Evolutionary conservation across 352 stramenopile species (phyloP).

Genomic region (Phytophthora idaei): DNA sequence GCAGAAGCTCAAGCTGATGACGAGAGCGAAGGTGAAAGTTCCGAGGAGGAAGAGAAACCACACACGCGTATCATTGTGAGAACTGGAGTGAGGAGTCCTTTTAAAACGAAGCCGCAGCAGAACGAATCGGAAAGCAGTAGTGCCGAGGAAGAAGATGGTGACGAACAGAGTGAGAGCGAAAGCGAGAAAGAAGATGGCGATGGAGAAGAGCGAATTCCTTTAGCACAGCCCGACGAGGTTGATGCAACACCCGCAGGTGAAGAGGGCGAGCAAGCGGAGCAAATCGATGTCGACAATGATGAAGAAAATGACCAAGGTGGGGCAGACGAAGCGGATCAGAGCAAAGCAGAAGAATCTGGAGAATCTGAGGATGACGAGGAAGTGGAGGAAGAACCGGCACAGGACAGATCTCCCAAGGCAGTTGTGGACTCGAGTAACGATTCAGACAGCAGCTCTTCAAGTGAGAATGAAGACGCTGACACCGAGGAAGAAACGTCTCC

Average conservation of each 20-base stretch:
- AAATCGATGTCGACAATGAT: constrained; percentile 9
- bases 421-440: constrained; percentile 8
- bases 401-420: constrained; percentile 2
- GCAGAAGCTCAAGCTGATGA: constrained; percentile 17
- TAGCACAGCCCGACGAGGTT: constrained; percentile 30
- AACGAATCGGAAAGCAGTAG: constrained; percentile 21
- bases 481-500: constrained; percentile 19
- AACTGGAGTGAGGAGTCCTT: constrained; percentile 9
- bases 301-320: constrained; percentile 3
- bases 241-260: constrained; percentile 12
- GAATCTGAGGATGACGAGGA: constrained; percentile 21
- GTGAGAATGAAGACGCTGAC: constrained; percentile 13
- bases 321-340: neutral
- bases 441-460: constrained; percentile 19
- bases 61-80: neutral
- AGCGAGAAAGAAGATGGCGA: constrained; percentile 20
- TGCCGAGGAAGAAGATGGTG: constrained; percentile 16
- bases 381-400: constrained; percentile 7
- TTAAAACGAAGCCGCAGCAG: constrained; percentile 10
- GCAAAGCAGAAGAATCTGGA: constrained; percentile 3
- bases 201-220: constrained; percentile 22
- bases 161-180: constrained; percentile 12
- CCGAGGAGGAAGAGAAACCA: constrained; percentile 15
- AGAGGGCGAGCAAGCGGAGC: constrained; percentile 5
- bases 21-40: constrained; percentile 18